These are phyloP conservation scores for Lipomyces yamanashiensis DNA, from an alignment of 805 yeast genomes.

Conservation along the genomic window DNA sequence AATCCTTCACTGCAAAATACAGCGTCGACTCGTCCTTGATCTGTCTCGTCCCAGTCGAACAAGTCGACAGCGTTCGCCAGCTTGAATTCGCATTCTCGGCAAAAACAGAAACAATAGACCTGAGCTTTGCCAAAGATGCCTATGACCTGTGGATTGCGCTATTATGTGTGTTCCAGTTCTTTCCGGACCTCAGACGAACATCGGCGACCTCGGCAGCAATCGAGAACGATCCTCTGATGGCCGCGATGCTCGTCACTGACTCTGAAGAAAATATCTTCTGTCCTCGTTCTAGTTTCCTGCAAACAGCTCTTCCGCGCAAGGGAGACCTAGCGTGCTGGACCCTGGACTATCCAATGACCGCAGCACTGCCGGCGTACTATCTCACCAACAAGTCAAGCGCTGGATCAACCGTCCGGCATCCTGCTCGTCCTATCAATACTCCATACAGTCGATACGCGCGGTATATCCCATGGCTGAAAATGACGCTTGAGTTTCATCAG, in stretches of 20 bases:
- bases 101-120: no score
- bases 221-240: background rate
- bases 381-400: conserved; percentile 4
- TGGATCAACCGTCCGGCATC: conserved; percentile 14
- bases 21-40: no score
- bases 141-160: background rate
- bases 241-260: background rate
- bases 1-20: no score
- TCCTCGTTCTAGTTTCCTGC: conserved; percentile 5
- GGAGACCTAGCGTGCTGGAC: background rate
- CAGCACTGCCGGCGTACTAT: conserved; percentile 2
- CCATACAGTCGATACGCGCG: conserved; percentile 35
- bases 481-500: conserved; percentile 22
- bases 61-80: no score
- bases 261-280: background rate
- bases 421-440: conserved; percentile 5
- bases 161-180: background rate
- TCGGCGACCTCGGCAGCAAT: background rate
- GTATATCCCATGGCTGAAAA: conserved; percentile 33
- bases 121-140: background rate
- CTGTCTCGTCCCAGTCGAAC: no score
- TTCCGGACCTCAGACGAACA: background rate
- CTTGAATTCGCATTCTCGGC: no score
- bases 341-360: background rate
- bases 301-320: background rate